These are phyloP conservation scores for Fusarium ramigenum DNA, from an alignment of 2,329 filamentous ascomycete genomes.

Conservation along the genomic window DNA sequence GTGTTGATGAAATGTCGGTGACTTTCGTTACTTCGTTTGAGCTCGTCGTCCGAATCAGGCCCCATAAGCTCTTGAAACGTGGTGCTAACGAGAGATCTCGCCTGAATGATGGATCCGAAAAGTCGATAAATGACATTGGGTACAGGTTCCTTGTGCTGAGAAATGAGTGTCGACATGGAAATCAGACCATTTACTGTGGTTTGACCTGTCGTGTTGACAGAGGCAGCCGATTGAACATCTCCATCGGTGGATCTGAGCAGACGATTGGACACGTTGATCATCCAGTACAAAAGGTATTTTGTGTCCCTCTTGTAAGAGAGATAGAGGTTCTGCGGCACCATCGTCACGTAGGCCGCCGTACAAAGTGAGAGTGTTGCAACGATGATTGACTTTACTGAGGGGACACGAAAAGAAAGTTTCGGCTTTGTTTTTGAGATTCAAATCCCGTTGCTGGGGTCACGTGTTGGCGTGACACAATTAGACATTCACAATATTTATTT, in stretches of 20 bases:
- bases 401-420: background rate
- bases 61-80: constrained; percentile 48
- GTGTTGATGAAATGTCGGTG: constrained; percentile 57
- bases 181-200: constrained; percentile 50
- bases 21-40: constrained; percentile 49
- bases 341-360: constrained; percentile 26
- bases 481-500: background rate
- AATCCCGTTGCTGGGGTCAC: background rate
- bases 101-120: constrained; percentile 52
- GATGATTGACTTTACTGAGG: background rate
- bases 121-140: constrained; percentile 48
- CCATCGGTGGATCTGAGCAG: constrained; percentile 43
- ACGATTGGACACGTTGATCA: constrained; percentile 51
- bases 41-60: constrained; percentile 43
- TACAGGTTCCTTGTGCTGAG: constrained; percentile 45
- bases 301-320: constrained; percentile 53
- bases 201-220: constrained; percentile 51
- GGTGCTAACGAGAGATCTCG: constrained; percentile 42
- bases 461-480: background rate
- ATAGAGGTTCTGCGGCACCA: constrained; percentile 45
- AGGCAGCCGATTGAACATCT: constrained; percentile 11
- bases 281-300: constrained; percentile 50
- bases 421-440: background rate
- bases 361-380: background rate
- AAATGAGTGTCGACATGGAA: constrained; percentile 53